phyloP scores from a whole-genome alignment of 1,284 basidiomycete species.

The Ganoderma meredithae region DNA sequence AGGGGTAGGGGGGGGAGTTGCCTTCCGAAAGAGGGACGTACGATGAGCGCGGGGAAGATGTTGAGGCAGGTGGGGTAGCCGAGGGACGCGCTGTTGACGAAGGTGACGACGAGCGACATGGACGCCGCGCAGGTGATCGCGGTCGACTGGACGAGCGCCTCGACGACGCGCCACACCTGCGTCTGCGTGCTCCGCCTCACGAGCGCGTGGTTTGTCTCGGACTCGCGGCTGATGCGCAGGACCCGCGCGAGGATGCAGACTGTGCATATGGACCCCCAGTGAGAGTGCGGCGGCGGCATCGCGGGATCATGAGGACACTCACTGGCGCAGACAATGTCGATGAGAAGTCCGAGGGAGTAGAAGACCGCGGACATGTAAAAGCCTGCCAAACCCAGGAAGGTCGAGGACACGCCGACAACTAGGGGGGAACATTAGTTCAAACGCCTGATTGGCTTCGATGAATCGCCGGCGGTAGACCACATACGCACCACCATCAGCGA shows the following conservation, averaged over 20 bases:
- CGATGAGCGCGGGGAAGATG: slow-evolving; percentile 22
- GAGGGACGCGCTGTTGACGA: slow-evolving; percentile 14
- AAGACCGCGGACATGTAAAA: slow-evolving; percentile 23
- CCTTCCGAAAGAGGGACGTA: slow-evolving; percentile 9
- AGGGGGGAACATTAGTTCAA: neutral
- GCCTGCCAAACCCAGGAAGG: slow-evolving; percentile 15
- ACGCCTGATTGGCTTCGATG: neutral
- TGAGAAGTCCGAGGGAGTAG: slow-evolving; percentile 14
- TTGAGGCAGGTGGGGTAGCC: slow-evolving; percentile 18
- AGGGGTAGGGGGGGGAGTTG: no score
- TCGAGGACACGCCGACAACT: slow-evolving; percentile 19
- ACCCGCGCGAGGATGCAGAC: slow-evolving; percentile 6
- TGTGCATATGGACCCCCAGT: no score
- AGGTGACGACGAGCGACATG: slow-evolving; percentile 18
- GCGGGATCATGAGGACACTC: no score
- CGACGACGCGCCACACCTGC: slow-evolving; percentile 14
- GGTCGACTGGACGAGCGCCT: slow-evolving; percentile 26
- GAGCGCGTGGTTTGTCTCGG: neutral
- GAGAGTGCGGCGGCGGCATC: no score
- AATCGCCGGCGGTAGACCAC: neutral
- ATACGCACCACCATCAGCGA: neutral
- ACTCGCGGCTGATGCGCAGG: slow-evolving; percentile 1
- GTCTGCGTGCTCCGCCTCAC: neutral
- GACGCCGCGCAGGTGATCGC: slow-evolving; percentile 23
- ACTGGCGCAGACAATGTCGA: slow-evolving; percentile 20